Evolutionary conservation across 495 filamentous ascomycete species (phyloP), one percentile per base, ranked within the genome.

Genomic region (Neurospora africana): DNA sequence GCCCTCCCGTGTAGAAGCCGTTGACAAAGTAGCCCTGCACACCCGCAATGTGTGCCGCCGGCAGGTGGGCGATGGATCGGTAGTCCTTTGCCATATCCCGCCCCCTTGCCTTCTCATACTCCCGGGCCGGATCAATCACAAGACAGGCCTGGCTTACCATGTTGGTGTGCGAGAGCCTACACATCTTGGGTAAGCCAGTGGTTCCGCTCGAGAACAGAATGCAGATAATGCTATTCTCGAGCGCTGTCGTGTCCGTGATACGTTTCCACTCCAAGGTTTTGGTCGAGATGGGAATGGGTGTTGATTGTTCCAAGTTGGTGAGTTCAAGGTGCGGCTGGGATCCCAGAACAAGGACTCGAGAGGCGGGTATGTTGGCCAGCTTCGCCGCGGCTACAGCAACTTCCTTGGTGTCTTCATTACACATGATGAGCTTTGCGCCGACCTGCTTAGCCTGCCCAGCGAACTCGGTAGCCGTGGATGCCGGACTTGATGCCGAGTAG

Each of bases 121-220:
- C 70, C 36, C 47, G 70, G 30, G 30, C 37, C 9, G 74, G 67
- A 41, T 73, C 74, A 39, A 75, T 13, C 67, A 76, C 72, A 15
- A 82, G 71, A 8, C 68, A n/a, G 38, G 75, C 74, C 37, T 74
- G 65, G 11, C 77, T 68, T 30, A 94, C 86, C 13, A 91, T 88
- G 75, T 90, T 91, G 70, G 82, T 80, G 76, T 96, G 93, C 19
- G 90, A 91, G 43, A 95, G 79, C 44, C 89, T 83, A n/a, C 94
- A 91, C 70, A 91, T 93, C 79, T 96, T 96, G 13, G 93, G 93
- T 44, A 87, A 82, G 8, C 93, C 93, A 3, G 93, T 96, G 4
- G 93, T 96, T 9, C 93, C 93, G 37, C 90, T 92, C 27, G 93
- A 95, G 82, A 95, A 96, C 78, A 94, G 91, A 77, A 96, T 89